Percentiles rank a stretch among this genome's conserved stretches.
phyloP scores from a whole-genome alignment of 2,329 filamentous ascomycete species.

The Tolypocladium pustulatum region DNA sequence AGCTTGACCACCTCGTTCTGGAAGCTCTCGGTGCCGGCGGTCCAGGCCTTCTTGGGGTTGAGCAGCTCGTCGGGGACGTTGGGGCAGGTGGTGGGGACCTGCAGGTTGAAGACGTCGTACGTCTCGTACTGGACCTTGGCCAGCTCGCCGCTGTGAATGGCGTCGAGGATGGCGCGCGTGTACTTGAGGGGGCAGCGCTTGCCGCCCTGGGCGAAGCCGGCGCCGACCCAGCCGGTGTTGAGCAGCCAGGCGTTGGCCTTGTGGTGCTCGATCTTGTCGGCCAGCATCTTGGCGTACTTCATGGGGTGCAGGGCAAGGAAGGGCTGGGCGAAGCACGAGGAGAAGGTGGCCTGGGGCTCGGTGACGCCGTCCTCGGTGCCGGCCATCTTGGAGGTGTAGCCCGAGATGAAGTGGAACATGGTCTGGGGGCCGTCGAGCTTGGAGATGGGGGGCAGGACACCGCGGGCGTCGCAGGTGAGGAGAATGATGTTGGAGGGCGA shows the following conservation, averaged over 20 bases:
- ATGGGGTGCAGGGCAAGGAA: slow-evolving; percentile 99
- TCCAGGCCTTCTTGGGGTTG: slow-evolving; percentile 93
- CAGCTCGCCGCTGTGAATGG: slow-evolving; percentile 94
- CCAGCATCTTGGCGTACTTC: slow-evolving; percentile 97
- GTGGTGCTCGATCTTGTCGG: slow-evolving; percentile 94
- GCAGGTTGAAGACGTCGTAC: slow-evolving; percentile 94
- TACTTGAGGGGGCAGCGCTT: slow-evolving; percentile 98
- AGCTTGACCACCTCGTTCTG: slow-evolving; percentile 83
- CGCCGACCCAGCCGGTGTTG: slow-evolving; percentile 96
- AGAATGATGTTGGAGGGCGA: slow-evolving; percentile 97
- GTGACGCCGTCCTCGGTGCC: slow-evolving; percentile 95
- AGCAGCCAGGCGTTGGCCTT: slow-evolving; percentile 95
- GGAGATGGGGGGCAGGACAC: slow-evolving; percentile 94
- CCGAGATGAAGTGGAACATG: slow-evolving; percentile 99
- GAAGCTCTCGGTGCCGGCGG: slow-evolving; percentile 71
- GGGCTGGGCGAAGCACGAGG: slow-evolving; percentile 96
- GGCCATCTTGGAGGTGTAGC: slow-evolving; percentile 99
- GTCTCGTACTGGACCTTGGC: slow-evolving; percentile 87
- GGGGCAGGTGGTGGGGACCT: slow-evolving; percentile 85
- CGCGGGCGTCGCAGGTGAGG: slow-evolving; percentile 93
- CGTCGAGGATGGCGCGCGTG: slow-evolving; percentile 94
- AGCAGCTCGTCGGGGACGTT: slow-evolving; percentile 85
- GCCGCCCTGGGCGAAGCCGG: slow-evolving; percentile 79
- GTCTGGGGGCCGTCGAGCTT: slow-evolving; percentile 91
- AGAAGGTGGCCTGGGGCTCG: slow-evolving; percentile 97